phyloP scores from a whole-genome alignment of 2,329 filamentous ascomycete genomes.

The Monilinia vaccinii-corymbosi region DNA sequence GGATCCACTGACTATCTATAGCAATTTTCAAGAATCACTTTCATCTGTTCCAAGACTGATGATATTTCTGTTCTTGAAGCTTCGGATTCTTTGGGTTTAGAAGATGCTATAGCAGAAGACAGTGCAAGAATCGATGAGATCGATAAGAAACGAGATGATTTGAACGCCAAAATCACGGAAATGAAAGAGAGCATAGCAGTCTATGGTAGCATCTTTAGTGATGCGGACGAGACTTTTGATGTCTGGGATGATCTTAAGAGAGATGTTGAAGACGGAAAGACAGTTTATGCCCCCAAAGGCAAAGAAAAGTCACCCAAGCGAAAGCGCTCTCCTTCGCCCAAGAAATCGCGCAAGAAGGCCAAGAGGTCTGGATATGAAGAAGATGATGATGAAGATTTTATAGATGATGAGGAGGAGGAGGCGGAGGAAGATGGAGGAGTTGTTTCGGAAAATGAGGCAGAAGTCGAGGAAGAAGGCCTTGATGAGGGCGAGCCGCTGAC shows the following conservation, averaged over 20 bases:
- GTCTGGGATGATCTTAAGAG: slow-evolving; percentile 36
- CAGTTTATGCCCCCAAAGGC: slow-evolving; percentile 31
- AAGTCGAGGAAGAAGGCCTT: not conserved
- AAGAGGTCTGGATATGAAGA: slow-evolving; percentile 8
- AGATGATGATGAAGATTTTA: slow-evolving; percentile 19
- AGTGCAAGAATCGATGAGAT: slow-evolving; percentile 26
- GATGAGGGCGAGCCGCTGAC: slow-evolving; percentile 32
- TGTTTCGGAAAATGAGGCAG: slow-evolving; percentile 19
- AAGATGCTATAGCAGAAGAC: slow-evolving; percentile 31
- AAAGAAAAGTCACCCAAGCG: slow-evolving; percentile 32
- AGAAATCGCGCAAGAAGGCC: slow-evolving; percentile 20
- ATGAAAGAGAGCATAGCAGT: slow-evolving; percentile 30
- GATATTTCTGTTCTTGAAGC: slow-evolving; percentile 40
- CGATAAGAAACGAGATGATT: slow-evolving; percentile 9
- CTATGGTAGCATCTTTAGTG: slow-evolving; percentile 29
- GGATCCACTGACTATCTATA: not conserved
- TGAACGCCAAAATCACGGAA: slow-evolving; percentile 20
- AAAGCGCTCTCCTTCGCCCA: slow-evolving; percentile 28
- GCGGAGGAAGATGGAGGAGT: slow-evolving; percentile 22
- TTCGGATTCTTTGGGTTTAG: slow-evolving; percentile 31
- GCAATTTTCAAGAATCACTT: slow-evolving; percentile 24
- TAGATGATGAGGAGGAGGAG: slow-evolving; percentile 27
- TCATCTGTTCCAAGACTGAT: slow-evolving; percentile 56
- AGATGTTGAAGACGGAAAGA: slow-evolving; percentile 33
- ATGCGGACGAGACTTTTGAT: slow-evolving; percentile 36